Evolutionary conservation across 306 rosid genomes (phyloP), one percentile per base, ranked within the genome.

Genomic region (Casuarina glauca): DNA sequence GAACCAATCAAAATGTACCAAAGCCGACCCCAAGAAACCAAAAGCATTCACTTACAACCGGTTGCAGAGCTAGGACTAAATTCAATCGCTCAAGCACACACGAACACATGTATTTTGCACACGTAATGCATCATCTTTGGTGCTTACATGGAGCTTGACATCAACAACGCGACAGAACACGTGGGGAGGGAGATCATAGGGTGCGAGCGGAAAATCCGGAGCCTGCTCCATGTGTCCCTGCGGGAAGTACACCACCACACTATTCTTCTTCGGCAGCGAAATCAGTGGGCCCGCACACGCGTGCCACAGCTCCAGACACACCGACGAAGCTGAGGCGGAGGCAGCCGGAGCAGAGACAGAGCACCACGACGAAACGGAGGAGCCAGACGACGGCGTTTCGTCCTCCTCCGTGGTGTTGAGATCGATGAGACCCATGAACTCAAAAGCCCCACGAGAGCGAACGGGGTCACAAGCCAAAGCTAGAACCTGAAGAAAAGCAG

Each of bases 241-340:
- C 4, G 97, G 99, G 68, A 88, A 78, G 84, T 96, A 96, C 39
- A 96, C 97, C 44, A 96, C 96, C 62, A 91, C 81, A 67, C 85
- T 90, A 6, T 97, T 97, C 78, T 93, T 96, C 88, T 90, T 93
- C 0, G 99, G 98, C 61, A 96, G 73, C 20, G 98, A 93, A 84
- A 91, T 91, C 84, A 91, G 73, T 32, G 99, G 99, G 3, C 99
- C 99, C 0, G 99, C 99, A 82, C 98, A 96, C 0, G 99, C 99
- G 79, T 96, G 99, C 99, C 98, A 96, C 2, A 96, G 90, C 83
- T 96, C 98, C 91, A 96, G 83, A 84, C 99, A 93, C 74, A 93
- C 93, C 6, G 98, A 82, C 45, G 84, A 10, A 52, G 90, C 76
- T 3, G 84, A 54, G 35, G 86, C 83, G 9, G 80, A 17, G 70